Evolutionary conservation across 208 protist genomes (phyloP).

Genomic region (Plasmodiophora brassicae): DNA sequence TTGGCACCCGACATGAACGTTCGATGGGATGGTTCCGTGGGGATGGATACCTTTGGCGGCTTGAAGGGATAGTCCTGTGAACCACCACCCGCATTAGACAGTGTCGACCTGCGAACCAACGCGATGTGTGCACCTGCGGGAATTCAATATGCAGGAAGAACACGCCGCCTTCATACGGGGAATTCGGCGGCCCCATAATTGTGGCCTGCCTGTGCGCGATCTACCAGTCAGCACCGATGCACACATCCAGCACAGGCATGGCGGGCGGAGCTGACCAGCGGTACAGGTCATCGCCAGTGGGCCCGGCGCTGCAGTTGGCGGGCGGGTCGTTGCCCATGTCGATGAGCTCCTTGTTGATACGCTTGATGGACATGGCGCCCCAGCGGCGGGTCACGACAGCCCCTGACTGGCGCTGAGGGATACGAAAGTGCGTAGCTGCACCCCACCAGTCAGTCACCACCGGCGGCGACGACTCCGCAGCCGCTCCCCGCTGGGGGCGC

Average conservation of each 20-base stretch:
- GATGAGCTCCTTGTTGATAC: slow-evolving; percentile 62
- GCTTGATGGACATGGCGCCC: slow-evolving; percentile 45
- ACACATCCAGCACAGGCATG: background rate
- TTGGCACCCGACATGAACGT: background rate
- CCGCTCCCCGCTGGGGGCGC: too few species aligned
- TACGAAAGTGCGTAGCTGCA: too few species aligned
- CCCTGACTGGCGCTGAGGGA: too few species aligned
- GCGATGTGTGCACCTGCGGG: too few species aligned
- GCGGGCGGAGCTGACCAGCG: slow-evolving; percentile 51
- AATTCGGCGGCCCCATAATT: slow-evolving; percentile 77
- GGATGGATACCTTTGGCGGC: slow-evolving; percentile 76
- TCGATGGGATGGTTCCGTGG: background rate
- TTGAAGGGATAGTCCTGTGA: slow-evolving; percentile 94
- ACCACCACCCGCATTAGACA: too few species aligned
- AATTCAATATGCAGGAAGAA: slow-evolving; percentile 98
- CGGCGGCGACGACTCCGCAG: too few species aligned
- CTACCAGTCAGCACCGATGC: background rate
- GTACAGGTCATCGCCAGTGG: slow-evolving; percentile 59
- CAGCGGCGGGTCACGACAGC: too few species aligned
- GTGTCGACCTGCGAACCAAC: too few species aligned
- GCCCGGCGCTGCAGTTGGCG: slow-evolving; percentile 62
- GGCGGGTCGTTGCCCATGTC: slow-evolving; percentile 61
- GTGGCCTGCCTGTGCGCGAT: slow-evolving; percentile 51
- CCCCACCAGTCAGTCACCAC: too few species aligned
- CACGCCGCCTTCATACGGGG: slow-evolving; percentile 90